Conservation (phyloP, 2,329 filamentous ascomycete genomes). For the Penicillium crustosum region DNA sequence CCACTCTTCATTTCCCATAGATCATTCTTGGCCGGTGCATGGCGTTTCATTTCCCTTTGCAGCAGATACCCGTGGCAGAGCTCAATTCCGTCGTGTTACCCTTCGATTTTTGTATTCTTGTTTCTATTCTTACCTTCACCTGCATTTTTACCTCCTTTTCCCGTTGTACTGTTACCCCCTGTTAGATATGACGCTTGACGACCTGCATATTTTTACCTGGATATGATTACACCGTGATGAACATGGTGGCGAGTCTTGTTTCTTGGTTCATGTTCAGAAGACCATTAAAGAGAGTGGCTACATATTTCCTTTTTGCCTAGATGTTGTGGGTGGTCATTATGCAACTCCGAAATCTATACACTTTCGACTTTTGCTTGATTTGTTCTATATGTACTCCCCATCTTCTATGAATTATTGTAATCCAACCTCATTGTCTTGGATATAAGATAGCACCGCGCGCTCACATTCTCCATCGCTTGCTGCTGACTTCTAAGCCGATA, state of each 20-base stretch:
- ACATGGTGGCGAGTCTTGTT: not conserved
- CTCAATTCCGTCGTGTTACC: conserved; percentile 9
- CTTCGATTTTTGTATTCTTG: conserved; percentile 2
- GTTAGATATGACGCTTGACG: conserved; percentile 17
- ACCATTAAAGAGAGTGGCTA: not conserved
- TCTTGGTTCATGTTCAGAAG: not conserved
- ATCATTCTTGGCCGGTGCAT: conserved; percentile 15
- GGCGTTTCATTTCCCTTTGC: conserved; percentile 22
- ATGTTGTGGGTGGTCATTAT: not conserved
- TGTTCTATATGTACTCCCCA: not conserved
- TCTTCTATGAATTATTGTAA: not conserved
- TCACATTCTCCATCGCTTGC: not conserved
- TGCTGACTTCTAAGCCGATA: not conserved
- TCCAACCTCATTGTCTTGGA: not conserved
- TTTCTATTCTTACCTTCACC: not conserved
- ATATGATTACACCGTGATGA: conserved; percentile 5
- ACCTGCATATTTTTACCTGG: conserved; percentile 16
- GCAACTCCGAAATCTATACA: not conserved
- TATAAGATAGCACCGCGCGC: not conserved
- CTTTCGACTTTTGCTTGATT: not conserved
- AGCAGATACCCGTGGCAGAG: conserved; percentile 25
- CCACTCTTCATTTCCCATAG: conserved; percentile 9
- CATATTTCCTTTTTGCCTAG: not conserved
- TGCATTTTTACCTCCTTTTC: conserved; percentile 4
- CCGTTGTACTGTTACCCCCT: not conserved